Conservation (phyloP, 306 rosid genomes). For the Glycine tomentella region DNA sequence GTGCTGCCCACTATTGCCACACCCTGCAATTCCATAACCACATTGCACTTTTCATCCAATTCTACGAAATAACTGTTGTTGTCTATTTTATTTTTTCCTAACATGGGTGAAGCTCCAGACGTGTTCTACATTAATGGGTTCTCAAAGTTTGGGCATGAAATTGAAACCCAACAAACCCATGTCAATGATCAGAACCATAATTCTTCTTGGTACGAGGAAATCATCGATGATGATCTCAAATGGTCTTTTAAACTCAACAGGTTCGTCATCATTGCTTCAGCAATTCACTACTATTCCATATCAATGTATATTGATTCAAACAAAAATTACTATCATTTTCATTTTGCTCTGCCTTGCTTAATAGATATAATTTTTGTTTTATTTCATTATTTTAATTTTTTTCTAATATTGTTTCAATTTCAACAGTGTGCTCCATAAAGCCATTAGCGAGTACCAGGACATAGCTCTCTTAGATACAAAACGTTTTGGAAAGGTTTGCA, state of each 20-base stretch:
- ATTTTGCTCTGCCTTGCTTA: neutral
- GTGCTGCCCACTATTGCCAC: conserved; percentile 51
- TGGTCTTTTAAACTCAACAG: conserved; percentile 90
- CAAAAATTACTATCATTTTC: neutral
- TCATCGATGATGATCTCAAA: conserved; percentile 79
- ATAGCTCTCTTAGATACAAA: conserved; percentile 84
- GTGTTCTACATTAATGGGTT: conserved; percentile 61
- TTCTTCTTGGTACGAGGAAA: conserved; percentile 79
- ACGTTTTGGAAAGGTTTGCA: conserved; percentile 87
- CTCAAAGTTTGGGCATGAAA: conserved; percentile 49
- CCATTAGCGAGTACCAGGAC: conserved; percentile 80
- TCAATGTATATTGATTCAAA: neutral
- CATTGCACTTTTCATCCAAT: conserved; percentile 23
- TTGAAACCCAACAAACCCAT: conserved; percentile 47
- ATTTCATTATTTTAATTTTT: no score
- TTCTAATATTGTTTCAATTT: neutral
- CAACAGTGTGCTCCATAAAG: conserved; percentile 73
- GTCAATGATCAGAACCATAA: no score
- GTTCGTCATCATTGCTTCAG: conserved; percentile 31
- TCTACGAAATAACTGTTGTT: no score
- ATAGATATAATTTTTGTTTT: no score
- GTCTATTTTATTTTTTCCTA: no score
- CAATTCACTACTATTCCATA: neutral
- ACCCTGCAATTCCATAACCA: conserved; percentile 27
- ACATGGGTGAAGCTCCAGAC: conserved; percentile 83